A percentile compares a stretch with the other conserved stretches of the same genome.
These are phyloP conservation scores for Eucalyptus marginata DNA, from an alignment of 345 rosid species.

Conservation along the genomic window DNA sequence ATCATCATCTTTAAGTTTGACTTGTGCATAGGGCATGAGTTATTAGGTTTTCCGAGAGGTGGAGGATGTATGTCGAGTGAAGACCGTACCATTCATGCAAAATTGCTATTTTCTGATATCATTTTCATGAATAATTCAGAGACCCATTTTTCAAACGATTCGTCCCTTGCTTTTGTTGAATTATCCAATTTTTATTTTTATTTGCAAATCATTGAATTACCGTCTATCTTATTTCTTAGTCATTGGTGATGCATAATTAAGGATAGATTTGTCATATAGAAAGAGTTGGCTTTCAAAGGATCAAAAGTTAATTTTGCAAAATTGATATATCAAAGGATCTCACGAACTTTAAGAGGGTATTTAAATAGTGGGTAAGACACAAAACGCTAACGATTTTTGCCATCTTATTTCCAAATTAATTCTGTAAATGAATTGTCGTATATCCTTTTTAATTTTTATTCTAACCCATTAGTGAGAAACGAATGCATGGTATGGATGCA, in stretches of 20 bases:
- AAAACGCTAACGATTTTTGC: background rate
- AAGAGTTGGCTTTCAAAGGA: background rate
- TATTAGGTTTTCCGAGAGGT: background rate
- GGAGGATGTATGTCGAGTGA: background rate
- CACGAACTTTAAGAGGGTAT: background rate
- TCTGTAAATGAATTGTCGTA: background rate
- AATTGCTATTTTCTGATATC: background rate
- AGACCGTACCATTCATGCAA: too few relatives aligned
- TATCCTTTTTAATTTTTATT: background rate
- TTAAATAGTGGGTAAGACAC: background rate
- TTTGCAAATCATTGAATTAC: background rate
- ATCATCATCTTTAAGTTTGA: background rate
- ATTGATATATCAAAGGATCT: background rate
- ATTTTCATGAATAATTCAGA: background rate
- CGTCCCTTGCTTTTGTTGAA: background rate
- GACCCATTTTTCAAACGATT: background rate
- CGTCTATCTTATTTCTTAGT: background rate
- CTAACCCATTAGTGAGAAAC: background rate
- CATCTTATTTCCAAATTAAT: background rate
- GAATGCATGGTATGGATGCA: background rate
- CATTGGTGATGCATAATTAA: background rate
- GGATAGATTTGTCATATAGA: background rate
- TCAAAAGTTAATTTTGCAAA: background rate
- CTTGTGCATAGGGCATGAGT: background rate
- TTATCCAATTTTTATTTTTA: background rate